Base-by-base conservation (phyloP, 192 early-diverging fungal genomes). In the Thamnidium elegans region DNA sequence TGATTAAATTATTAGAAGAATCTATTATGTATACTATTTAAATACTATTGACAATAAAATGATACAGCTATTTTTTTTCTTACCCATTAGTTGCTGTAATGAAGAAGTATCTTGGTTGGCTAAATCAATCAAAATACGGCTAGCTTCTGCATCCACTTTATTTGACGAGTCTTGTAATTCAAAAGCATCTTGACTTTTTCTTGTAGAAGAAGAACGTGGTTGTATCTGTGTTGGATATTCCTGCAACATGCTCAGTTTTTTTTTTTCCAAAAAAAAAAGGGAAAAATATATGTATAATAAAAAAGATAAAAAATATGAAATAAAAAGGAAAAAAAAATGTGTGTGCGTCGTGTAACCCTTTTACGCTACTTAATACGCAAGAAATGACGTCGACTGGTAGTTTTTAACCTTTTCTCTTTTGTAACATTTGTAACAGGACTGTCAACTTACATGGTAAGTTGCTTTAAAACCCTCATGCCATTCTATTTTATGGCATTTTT, bases 71-170 rank as follows among this genome's bases (percentile, higher is more conserved):
- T 13, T 1, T 13, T 19, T 13, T 48, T 15, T 7, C 10, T n/a
- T 23, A 59, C 58, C 58, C 14, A 59, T 14, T 23, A 59, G 42
- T 5, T 23, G 32, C 19, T 59, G 21, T 17, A 59, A 45, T 15
- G 43, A 36, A 43, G 21, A 15, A 23, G 43, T 43, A 10, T 60
- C 58, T 39, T 68, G 72, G 61, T 74, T 74, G n/a, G 72, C 72
- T 48, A 74, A 47, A 20, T 67, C 66, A 50, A 74, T 74, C 19
- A 74, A 50, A 34, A 74, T 74, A 48, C 56, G 64, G 19, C 72
- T 65, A 14, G 72, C 72, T 65, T 74, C 72, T 26, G 62, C 66
- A 50, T 74, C 72, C 26, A 69, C 66, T 34, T 68, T 74, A 31
- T 74, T 66, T 15, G 62, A 61, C 32, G 52, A 19, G 14, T 48